phyloP scores from a whole-genome alignment of 805 yeast species.

The Cyberlindnera maritima region DNA sequence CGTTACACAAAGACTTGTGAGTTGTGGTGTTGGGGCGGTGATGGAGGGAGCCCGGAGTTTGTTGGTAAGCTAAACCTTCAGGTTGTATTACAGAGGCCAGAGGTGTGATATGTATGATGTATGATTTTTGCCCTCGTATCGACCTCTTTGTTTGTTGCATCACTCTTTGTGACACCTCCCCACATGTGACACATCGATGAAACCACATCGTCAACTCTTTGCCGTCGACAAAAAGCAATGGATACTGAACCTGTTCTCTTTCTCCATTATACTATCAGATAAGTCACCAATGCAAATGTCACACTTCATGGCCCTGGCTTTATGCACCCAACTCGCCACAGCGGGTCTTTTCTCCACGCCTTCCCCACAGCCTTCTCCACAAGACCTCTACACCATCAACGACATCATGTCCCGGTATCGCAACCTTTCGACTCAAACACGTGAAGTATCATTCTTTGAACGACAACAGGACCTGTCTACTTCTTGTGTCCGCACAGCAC shows the following conservation, averaged over 20 bases:
- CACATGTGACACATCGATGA: not conserved
- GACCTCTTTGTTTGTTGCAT: not conserved
- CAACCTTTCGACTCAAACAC: conserved; percentile 11
- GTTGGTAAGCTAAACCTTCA: too few relatives aligned
- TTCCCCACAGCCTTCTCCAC: not conserved
- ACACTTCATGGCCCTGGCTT: not conserved
- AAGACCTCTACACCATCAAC: conserved; percentile 16
- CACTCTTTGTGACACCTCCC: not conserved
- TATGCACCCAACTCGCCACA: not conserved
- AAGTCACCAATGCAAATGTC: not conserved
- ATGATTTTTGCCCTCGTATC: too few relatives aligned
- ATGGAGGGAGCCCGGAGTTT: too few relatives aligned
- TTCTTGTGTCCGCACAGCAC: conserved; percentile 39
- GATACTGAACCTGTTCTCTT: not conserved
- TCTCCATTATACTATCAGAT: not conserved
- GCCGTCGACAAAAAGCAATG: not conserved
- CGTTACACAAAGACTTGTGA: not conserved
- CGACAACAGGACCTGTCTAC: conserved; percentile 17
- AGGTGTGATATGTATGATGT: too few relatives aligned
- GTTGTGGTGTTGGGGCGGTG: too few relatives aligned
- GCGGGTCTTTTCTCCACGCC: not conserved
- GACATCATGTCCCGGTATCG: conserved; percentile 22
- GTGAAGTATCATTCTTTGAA: conserved; percentile 12
- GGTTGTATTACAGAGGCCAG: too few relatives aligned
- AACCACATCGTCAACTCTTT: not conserved